Percentiles rank a stretch among this genome's conserved stretches.
Conservation (phyloP, 2,329 filamentous ascomycete genomes). For the Pseudogymnoascus verrucosus region DNA sequence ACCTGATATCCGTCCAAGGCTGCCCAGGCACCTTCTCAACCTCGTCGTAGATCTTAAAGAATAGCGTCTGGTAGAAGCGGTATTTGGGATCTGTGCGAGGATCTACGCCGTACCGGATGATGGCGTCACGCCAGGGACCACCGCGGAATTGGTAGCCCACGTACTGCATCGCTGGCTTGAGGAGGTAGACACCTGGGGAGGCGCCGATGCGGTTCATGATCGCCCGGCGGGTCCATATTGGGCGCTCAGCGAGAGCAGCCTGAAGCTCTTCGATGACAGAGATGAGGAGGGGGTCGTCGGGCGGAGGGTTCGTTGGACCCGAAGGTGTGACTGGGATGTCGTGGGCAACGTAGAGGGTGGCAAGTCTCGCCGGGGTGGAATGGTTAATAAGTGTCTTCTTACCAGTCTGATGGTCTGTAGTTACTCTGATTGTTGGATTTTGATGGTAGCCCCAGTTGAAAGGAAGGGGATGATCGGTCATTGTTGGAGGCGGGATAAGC, state of each 20-base stretch:
- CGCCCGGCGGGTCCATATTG: slow-evolving; percentile 79
- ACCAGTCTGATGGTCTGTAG: slow-evolving; percentile 29
- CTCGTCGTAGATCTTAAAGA: slow-evolving; percentile 58
- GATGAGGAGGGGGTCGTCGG: slow-evolving; percentile 46
- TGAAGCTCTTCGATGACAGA: slow-evolving; percentile 57
- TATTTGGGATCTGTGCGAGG: slow-evolving; percentile 70
- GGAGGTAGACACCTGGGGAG: slow-evolving; percentile 42
- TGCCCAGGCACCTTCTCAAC: slow-evolving; percentile 17
- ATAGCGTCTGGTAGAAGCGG: slow-evolving; percentile 79
- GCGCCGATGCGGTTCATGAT: slow-evolving; percentile 63
- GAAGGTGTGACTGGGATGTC: slow-evolving; percentile 18
- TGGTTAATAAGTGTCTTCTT: slow-evolving; percentile 24
- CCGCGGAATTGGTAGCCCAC: slow-evolving; percentile 88
- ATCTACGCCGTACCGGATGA: slow-evolving; percentile 80
- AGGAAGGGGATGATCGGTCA: slow-evolving; percentile 64
- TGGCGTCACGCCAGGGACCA: slow-evolving; percentile 83
- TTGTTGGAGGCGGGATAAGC: slow-evolving; percentile 71
- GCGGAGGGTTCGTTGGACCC: slow-evolving; percentile 12
- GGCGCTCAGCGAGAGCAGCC: slow-evolving; percentile 61
- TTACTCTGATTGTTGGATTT: slow-evolving; percentile 56
- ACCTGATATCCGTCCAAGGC: slow-evolving; percentile 15
- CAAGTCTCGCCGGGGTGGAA: slow-evolving; percentile 17
- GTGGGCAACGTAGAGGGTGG: slow-evolving; percentile 19
- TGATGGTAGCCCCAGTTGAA: slow-evolving; percentile 80
- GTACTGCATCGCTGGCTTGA: slow-evolving; percentile 74